These are phyloP conservation scores for Apiotrichum akiyoshidainum DNA, from an alignment of 1,284 basidiomycete genomes.

Conservation along the genomic window DNA sequence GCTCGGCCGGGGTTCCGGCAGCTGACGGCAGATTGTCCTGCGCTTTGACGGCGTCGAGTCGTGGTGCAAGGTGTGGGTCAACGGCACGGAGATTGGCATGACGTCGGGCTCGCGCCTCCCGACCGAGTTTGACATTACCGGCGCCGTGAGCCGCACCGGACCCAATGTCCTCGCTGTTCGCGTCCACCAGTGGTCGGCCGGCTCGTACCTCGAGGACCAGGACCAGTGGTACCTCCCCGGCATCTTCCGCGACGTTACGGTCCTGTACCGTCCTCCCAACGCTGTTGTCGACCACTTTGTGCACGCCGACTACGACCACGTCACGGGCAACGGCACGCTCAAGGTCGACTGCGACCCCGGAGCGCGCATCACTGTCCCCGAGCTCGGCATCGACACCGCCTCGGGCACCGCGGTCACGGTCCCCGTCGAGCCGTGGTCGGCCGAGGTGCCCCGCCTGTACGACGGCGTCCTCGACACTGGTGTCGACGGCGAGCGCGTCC, in stretches of 20 bases:
- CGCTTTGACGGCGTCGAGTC: slow-evolving; percentile 32
- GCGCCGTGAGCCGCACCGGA: not conserved
- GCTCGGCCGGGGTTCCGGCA: not conserved
- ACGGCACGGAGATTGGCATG: slow-evolving; percentile 21
- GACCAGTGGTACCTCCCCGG: slow-evolving; percentile 25
- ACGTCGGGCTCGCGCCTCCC: slow-evolving; percentile 20
- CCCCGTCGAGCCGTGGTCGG: slow-evolving; percentile 24
- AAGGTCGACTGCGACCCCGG: slow-evolving; percentile 14
- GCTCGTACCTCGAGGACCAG: slow-evolving; percentile 21
- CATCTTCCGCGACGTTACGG: slow-evolving; percentile 19
- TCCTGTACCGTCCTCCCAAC: slow-evolving; percentile 13
- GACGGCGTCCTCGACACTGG: slow-evolving; percentile 9
- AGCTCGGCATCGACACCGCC: slow-evolving; percentile 15
- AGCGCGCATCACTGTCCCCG: slow-evolving; percentile 17
- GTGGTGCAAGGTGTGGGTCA: slow-evolving; percentile 29
- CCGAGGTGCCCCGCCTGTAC: slow-evolving; percentile 27
- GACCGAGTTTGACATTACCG: slow-evolving; percentile 24
- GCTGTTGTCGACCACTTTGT: slow-evolving; percentile 18
- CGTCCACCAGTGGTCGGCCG: slow-evolving; percentile 21
- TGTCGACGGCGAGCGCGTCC: slow-evolving; percentile 16
- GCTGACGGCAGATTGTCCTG: slow-evolving; percentile 7
- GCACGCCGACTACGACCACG: slow-evolving; percentile 17
- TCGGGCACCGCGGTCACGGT: slow-evolving; percentile 6
- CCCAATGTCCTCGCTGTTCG: slow-evolving; percentile 11
- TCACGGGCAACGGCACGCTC: slow-evolving; percentile 13